Base-by-base conservation (phyloP, 2,329 filamentous ascomycete genomes). In the Ophiostoma sp. region DNA sequence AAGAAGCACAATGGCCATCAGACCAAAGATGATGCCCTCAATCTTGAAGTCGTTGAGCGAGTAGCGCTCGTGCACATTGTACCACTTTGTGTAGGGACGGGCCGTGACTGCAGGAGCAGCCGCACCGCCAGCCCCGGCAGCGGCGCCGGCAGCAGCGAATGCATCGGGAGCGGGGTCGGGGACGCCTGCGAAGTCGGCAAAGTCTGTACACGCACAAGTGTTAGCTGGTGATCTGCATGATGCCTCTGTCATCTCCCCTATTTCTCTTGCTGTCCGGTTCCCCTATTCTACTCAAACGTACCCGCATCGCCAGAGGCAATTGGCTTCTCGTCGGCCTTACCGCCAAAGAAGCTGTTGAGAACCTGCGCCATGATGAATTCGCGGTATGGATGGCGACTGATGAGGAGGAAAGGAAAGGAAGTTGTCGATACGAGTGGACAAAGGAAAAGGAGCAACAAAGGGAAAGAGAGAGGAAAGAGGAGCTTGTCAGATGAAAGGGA, bases 21-120 rank as follows among this genome's bases (percentile, higher is more conserved):
- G 86, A 45, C 89, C 88, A 74, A 98, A 84, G 78, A 99, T 92
- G 81, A 94, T 84, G 74, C 93, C 92, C 85, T 99, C 96, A 79
- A 91, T 88, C 83, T 90, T 90, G 87, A 99, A 99, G 82, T 99
- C 96, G 79, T 87, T 87, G 74, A 91, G 85, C 33, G 90, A 90
- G 79, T 95, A 91, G 79, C 96, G 94, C 88, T 98, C 95, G 88
- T 97, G 96, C 75, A 98, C 86, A 73, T 94, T 94, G 85, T 98
- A 99, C 96, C 96, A 99, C 86, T 93, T 94, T 70, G 94, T 97
- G 82, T 92, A 98, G 17, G 93, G 92, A 33, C 86, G 84, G 59
- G 81, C 82, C 61, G 86, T 85, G 64, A 83, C 81, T 61, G 84
- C 85, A 74, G 87, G 86, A 42, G 79, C 78, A 68, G 83, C 82